phyloP scores from a whole-genome alignment of 106 monocot species.

The Triglochin maritima region DNA sequence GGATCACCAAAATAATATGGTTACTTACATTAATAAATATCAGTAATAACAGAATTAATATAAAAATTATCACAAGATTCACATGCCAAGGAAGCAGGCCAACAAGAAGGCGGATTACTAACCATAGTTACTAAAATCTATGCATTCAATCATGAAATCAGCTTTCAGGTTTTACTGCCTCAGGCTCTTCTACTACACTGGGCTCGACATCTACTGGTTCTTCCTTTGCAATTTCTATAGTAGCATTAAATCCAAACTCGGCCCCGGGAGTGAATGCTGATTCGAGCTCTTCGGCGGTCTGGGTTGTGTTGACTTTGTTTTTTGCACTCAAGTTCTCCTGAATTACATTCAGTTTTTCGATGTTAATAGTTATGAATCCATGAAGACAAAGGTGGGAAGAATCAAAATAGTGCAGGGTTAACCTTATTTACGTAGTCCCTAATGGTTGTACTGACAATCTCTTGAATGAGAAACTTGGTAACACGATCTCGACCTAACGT shows the following conservation, averaged over 20 bases:
- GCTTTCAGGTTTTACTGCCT: too few relatives aligned
- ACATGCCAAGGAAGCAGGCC: too few relatives aligned
- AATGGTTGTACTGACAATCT: constrained; percentile 44
- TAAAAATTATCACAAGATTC: too few relatives aligned
- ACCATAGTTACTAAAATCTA: too few relatives aligned
- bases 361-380: neutral
- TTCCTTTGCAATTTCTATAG: constrained; percentile 33
- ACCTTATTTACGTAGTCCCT: constrained; percentile 51
- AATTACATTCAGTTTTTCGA: neutral
- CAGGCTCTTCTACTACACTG: too few relatives aligned
- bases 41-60: too few relatives aligned
- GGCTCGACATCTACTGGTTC: constrained; percentile 1
- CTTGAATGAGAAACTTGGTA: constrained; percentile 65
- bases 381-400: neutral
- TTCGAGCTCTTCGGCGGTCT: constrained; percentile 53
- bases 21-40: too few relatives aligned
- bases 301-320: constrained; percentile 33
- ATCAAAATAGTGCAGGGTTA: neutral
- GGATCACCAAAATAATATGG: too few relatives aligned
- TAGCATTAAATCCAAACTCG: constrained; percentile 54
- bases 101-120: too few relatives aligned
- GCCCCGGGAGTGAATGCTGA: constrained; percentile 41
- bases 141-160: too few relatives aligned
- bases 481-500: constrained; percentile 61
- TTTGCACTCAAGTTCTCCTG: constrained; percentile 56